Evolutionary conservation across 768 basidiomycete species (phyloP), one percentile per base, ranked within the genome.

Genomic region (Podaxis sp.): DNA sequence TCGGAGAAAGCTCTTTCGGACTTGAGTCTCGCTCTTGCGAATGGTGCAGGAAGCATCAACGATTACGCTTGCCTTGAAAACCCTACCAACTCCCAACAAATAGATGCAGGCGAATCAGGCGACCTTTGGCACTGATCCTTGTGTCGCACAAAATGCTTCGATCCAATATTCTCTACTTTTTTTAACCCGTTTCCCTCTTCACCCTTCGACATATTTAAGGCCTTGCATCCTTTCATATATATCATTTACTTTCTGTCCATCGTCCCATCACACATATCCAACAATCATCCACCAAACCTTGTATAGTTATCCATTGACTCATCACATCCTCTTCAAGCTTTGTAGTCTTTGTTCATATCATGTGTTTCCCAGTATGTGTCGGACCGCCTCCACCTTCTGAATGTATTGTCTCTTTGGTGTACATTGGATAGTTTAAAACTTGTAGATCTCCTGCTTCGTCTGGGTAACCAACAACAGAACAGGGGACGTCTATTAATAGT

Each of bases 111-210:
- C 55, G 76, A 83, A 61, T 78, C 77, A 6, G 87, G 87, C 37
- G 85, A 86, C 63, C 73, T 88, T 69, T 88, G 85, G 85, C 52
- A 55, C 48, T 61, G 18, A 61, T 37, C 42, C 38, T 50, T 5
- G 16, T 44, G 42, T 44, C 18, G 42, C 13, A 13, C 23, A 27
- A 21, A 14, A 9, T 25, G 5, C 23, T 21, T 48, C 21, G 25
- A 18, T 18, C n/a, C 40, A 18, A 18, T 42, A 14, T 42, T 42
- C 40, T 18, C 14, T 11, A 14, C 40, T 18, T 18, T 18, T 21
- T 16, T 9, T 18, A 55, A 46, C 52, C n/a, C 25, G 21, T 46
- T 18, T 50, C 36, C 28, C 37, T 50, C 44, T 57, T 40, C 13
- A 52, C 28, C 16, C 59, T 53, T 42, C 14, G 16, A n/a, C 21